phyloP scores from a whole-genome alignment of 139 green algal species.

The Tetraselmis striata region DNA sequence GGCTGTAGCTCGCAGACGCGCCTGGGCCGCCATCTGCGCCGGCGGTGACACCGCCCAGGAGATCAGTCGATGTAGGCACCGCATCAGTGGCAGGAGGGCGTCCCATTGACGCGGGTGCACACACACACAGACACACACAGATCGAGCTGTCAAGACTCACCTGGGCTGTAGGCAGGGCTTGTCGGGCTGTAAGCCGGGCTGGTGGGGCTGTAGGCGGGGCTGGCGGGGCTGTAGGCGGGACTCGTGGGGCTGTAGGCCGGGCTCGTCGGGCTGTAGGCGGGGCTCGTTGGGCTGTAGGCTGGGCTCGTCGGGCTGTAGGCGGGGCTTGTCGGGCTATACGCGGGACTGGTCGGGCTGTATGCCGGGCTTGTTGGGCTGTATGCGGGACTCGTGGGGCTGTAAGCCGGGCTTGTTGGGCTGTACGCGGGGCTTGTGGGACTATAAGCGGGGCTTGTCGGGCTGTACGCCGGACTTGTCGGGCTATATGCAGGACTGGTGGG shows the following conservation, averaged over 20 bases:
- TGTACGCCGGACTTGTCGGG: conserved; percentile 24
- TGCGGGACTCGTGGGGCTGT: conserved; percentile 26
- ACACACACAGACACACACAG: neutral
- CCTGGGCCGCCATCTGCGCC: conserved; percentile 31
- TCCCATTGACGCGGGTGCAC: conserved; percentile 1
- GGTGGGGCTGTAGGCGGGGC: conserved; percentile 53
- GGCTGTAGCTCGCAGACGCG: conserved; percentile 39
- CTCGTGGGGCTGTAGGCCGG: conserved; percentile 61
- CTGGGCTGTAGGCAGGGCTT: conserved; percentile 46
- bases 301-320: conserved; percentile 57
- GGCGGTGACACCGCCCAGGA: conserved; percentile 31
- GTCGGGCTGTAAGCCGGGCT: conserved; percentile 54
- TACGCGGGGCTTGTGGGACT: conserved; percentile 12
- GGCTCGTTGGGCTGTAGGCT: conserved; percentile 31
- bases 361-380: conserved; percentile 41
- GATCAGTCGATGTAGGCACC: neutral
- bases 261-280: conserved; percentile 37
- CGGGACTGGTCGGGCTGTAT: conserved; percentile 56
- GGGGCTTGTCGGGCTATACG: conserved; percentile 59
- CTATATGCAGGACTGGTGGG: conserved; percentile 37
- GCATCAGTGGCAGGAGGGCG: neutral
- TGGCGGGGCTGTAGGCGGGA: conserved; percentile 50
- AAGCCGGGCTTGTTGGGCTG: conserved; percentile 13
- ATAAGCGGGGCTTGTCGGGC: conserved; percentile 41
- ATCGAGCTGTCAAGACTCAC: conserved; percentile 15